A percentile compares a stretch with the other conserved stretches of the same genome.
These are phyloP conservation scores for Aspergillus leporis DNA, from an alignment of 495 filamentous ascomycete species.

Conservation along the genomic window DNA sequence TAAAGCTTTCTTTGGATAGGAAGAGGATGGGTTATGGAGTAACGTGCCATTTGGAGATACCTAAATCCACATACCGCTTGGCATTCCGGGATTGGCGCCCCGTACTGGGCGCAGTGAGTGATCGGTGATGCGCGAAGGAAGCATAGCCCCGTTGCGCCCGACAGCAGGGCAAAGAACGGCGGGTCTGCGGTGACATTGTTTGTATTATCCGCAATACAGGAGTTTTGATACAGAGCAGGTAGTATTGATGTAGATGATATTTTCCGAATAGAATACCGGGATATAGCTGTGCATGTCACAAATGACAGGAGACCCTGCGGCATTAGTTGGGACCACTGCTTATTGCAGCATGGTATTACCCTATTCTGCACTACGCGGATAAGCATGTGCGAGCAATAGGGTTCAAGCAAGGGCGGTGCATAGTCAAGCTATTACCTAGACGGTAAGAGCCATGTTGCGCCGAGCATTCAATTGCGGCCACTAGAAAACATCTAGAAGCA, in stretches of 20 bases:
- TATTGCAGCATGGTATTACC: too few relatives aligned
- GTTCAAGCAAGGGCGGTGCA: conserved; percentile 4
- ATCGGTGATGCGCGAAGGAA: neutral
- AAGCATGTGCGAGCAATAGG: neutral
- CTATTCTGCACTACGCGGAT: neutral
- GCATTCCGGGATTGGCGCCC: neutral
- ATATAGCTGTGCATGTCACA: neutral
- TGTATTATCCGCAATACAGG: neutral
- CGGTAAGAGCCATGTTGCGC: too few relatives aligned
- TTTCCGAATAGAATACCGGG: too few relatives aligned
- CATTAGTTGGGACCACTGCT: too few relatives aligned
- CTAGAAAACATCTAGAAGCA: conserved; percentile 29
- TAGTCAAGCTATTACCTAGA: neutral
- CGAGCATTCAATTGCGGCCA: neutral
- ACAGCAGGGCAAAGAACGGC: conserved; percentile 3
- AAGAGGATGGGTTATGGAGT: neutral
- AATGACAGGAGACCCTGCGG: neutral
- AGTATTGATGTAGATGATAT: neutral
- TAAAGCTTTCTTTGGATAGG: neutral
- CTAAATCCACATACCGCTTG: neutral
- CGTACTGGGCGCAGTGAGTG: neutral
- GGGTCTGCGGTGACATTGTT: neutral
- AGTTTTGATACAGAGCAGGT: neutral
- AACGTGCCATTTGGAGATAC: neutral
- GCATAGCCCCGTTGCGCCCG: conserved; percentile 13